Evolutionary conservation across 2,329 filamentous ascomycete genomes (phyloP), one percentile per base, ranked within the genome.

Genomic region (Didymella keratinophila): DNA sequence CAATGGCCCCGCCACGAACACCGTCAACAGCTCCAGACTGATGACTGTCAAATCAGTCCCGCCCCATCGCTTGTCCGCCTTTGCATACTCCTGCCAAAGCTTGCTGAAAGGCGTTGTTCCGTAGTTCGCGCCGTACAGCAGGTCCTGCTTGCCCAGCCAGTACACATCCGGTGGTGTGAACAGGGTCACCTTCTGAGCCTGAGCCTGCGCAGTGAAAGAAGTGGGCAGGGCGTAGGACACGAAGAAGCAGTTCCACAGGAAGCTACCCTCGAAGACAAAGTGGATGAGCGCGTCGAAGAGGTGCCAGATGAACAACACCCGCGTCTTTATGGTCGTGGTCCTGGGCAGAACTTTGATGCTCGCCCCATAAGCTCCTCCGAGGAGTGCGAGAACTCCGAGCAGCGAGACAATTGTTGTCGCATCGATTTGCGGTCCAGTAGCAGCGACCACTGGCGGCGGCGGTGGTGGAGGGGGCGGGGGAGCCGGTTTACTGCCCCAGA

Each of bases 191-290:
- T 66, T 66, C 32, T 66, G 68, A 21, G 73, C 71, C 46, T 72
- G 63, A 10, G 56, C 46, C 37, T 69, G 57, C 8, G 67, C 69
- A 2, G 69, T 67, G 56, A 76, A 76, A 37, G 66, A 67, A 37
- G 76, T 76, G 8, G 81, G 77, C 37, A 85, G 74, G 20, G 76
- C 70, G 46, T 78, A 78, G 69, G 81, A 87, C 66, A 84, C 84
- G 83, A 93, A 94, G 84, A 98, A 96, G 81, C 92, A 96, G 80
- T 96, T 92, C 83, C 93, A 97, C 23, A 97, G 87, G 78, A 92
- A 98, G 71, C 87, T 89, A 52, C 92, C 93, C 80, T 98, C 94
- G 75, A 98, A 90, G 75, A 92, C 82, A 78, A 96, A 87, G 81
- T 99, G 95, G 71, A 93, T 94, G 42, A 97, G 84, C 30, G 92